Percentiles rank a stretch among this genome's conserved stretches.
Conservation (phyloP, 2,329 filamentous ascomycete genomes). For the Botrytis deweyae region DNA sequence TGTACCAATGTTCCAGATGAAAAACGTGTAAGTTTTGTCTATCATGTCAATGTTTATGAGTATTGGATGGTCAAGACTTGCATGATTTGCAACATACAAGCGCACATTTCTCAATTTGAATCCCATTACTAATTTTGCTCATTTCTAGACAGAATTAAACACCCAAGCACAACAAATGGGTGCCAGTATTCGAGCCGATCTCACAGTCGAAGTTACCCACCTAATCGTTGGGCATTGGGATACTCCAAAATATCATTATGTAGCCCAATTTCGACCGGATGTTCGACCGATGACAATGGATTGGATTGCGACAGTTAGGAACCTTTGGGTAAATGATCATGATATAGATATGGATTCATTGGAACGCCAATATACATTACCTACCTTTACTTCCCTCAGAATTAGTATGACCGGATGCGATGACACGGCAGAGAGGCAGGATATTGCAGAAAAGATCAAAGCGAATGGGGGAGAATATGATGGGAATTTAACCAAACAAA, state of each 20-base stretch:
- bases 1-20: slow-evolving; percentile 83
- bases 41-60: neutral
- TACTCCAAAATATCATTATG: slow-evolving; percentile 93
- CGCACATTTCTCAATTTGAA: neutral
- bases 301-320: slow-evolving; percentile 80
- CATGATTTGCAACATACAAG: neutral
- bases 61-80: neutral
- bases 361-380: slow-evolving; percentile 65
- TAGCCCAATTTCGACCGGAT: slow-evolving; percentile 84
- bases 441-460: slow-evolving; percentile 62
- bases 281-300: slow-evolving; percentile 77
- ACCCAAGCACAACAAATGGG: slow-evolving; percentile 75
- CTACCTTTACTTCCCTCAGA: slow-evolving; percentile 60
- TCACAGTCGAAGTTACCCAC: slow-evolving; percentile 95
- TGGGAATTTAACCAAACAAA: slow-evolving; percentile 79
- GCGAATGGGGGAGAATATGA: slow-evolving; percentile 81
- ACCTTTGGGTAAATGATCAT: slow-evolving; percentile 76
- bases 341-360: slow-evolving; percentile 71
- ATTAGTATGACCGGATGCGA: slow-evolving; percentile 72
- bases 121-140: slow-evolving; percentile 11
- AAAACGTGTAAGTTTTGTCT: slow-evolving; percentile 60
- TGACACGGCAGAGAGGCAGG: slow-evolving; percentile 64
- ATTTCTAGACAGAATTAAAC: slow-evolving; percentile 53
- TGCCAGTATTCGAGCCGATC: slow-evolving; percentile 81
- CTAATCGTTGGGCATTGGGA: slow-evolving; percentile 86